Conservation (phyloP, 345 rosid genomes). For the Rhizophora apiculata region DNA sequence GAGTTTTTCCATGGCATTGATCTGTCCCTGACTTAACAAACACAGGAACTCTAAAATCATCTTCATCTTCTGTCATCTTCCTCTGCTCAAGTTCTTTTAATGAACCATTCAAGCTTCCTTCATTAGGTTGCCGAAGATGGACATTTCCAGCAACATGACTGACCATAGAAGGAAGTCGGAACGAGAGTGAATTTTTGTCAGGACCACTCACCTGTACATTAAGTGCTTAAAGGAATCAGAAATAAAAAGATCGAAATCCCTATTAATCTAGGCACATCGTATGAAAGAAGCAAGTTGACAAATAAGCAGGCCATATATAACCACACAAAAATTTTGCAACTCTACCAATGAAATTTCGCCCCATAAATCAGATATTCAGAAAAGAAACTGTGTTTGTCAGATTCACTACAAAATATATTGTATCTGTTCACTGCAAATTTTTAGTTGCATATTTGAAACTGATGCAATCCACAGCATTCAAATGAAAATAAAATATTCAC, state of each 20-base stretch:
- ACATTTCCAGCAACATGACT: conserved; percentile 33
- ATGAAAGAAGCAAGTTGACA: not conserved
- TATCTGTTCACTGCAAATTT: too few relatives aligned
- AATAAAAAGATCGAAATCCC: not conserved
- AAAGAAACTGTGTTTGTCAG: too few relatives aligned
- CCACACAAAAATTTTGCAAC: not conserved
- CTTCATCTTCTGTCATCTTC: conserved; percentile 57
- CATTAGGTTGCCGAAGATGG: conserved; percentile 28
- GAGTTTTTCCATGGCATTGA: conserved; percentile 25
- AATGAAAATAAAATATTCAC: too few relatives aligned
- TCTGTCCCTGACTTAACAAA: conserved; percentile 39
- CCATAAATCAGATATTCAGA: too few relatives aligned
- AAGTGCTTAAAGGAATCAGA: conserved; percentile 6
- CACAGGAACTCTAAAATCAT: conserved; percentile 74
- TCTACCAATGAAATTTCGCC: too few relatives aligned
- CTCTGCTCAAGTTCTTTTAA: conserved; percentile 33
- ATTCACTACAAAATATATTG: too few relatives aligned
- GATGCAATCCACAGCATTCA: too few relatives aligned
- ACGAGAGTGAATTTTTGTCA: conserved; percentile 37
- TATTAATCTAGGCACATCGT: not conserved
- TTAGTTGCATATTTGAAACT: too few relatives aligned
- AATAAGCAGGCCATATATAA: not conserved
- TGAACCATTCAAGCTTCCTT: conserved; percentile 34
- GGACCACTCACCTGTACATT: conserved; percentile 42
- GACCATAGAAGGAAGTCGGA: conserved; percentile 34